These are phyloP conservation scores for Pythium utonaiense DNA, from an alignment of 352 stramenopile genomes.

Conservation along the genomic window DNA sequence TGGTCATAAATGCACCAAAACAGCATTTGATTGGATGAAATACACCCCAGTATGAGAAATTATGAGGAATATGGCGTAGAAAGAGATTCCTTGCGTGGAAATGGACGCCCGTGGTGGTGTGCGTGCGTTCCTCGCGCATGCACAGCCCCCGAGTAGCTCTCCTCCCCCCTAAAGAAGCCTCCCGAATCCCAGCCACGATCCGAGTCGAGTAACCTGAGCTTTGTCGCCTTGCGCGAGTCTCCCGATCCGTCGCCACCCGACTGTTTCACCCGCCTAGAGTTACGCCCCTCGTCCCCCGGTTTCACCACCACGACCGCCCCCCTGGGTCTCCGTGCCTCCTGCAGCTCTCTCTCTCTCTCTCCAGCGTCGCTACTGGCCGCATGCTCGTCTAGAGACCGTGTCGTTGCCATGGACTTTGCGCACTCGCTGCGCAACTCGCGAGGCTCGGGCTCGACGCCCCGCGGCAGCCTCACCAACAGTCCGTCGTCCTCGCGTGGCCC, in stretches of 20 bases:
- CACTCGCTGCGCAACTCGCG: conserved; percentile 31
- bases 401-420: conserved; percentile 28
- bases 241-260: background rate
- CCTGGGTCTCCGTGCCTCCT: background rate
- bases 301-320: background rate
- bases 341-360: too few relatives aligned
- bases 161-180: too few relatives aligned
- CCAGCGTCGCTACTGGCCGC: background rate
- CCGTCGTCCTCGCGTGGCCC: conserved; percentile 11
- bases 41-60: too few relatives aligned
- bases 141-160: too few relatives aligned
- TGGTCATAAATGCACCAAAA: too few relatives aligned
- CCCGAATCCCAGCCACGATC: too few relatives aligned
- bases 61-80: too few relatives aligned
- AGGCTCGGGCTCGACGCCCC: conserved; percentile 24
- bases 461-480: conserved; percentile 18
- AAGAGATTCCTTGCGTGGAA: too few relatives aligned
- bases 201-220: background rate
- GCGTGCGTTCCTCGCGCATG: too few relatives aligned
- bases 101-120: too few relatives aligned
- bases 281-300: background rate
- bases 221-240: background rate
- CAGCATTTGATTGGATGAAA: too few relatives aligned
- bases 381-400: background rate
- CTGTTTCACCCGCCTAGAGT: conserved; percentile 1